Percentiles rank a stretch among this genome's conserved stretches.
Conservation (phyloP, 139 green algal species). For the Monoraphidium neglectum region DNA sequence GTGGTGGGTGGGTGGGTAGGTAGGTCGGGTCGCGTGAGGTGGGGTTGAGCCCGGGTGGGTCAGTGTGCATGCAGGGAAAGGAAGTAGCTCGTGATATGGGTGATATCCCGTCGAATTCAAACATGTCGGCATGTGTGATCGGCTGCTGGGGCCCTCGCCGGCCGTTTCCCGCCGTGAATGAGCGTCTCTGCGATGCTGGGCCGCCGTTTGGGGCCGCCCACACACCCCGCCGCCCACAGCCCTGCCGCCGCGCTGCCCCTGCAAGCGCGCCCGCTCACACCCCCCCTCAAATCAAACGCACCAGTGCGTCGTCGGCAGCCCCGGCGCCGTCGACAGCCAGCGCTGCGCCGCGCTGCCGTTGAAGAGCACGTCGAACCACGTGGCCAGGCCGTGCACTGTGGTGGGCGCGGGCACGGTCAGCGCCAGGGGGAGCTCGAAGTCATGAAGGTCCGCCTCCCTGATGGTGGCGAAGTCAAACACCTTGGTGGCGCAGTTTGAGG, state of each 20-base stretch:
- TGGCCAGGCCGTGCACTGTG: constrained; percentile 87
- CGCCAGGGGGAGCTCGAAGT: constrained; percentile 81
- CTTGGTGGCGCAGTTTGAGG: constrained; percentile 54
- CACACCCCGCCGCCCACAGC: too few species aligned
- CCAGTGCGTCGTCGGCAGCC: constrained; percentile 94
- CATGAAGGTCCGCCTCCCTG: constrained; percentile 73
- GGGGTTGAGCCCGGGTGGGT: not conserved
- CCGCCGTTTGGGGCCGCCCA: too few species aligned
- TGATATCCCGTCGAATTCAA: too few species aligned
- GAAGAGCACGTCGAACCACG: constrained; percentile 97
- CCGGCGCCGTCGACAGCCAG: constrained; percentile 92
- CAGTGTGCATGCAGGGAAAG: too few species aligned
- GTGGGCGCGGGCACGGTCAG: constrained; percentile 46
- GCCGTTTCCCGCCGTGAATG: too few species aligned
- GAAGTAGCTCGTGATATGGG: too few species aligned
- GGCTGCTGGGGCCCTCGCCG: too few species aligned
- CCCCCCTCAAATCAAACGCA: constrained; percentile 19
- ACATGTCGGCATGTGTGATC: too few species aligned
- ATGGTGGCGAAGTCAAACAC: constrained; percentile 79
- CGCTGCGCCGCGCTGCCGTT: constrained; percentile 58
- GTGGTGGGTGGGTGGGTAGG: not conserved
- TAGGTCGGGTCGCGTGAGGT: not conserved
- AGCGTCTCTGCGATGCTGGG: too few species aligned
- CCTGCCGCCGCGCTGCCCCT: not conserved
- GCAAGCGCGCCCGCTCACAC: not conserved